Evolutionary conservation across 2,329 filamentous ascomycete genomes (phyloP), one percentile per base, ranked within the genome.

Genomic region (Penicillium fuscoglaucum): DNA sequence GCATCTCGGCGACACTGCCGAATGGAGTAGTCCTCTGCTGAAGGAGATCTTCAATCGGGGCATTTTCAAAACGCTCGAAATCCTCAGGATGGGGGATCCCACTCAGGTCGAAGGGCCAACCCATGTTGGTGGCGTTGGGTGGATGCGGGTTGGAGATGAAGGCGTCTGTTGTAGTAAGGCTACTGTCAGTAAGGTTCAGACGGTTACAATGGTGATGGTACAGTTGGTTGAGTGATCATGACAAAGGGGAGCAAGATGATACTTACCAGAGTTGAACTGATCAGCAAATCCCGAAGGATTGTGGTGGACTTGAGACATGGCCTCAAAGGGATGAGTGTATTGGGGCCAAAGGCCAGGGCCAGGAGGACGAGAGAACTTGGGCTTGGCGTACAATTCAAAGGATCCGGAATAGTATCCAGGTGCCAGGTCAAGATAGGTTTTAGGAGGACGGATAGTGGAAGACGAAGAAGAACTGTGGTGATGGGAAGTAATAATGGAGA

Each of bases 1-100:
- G 39, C 37, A 21, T 28, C 10, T 44, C 46, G 1, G 29, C 4
- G 24, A 29, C 15, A 24, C 46, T 37, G 7, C n/a, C 37, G 8
- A 45, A 51, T 3, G 53, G 53, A 6, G 44, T 51, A 1, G 21
- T 21, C 5, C 6, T 2, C 12, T 2, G 29, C 9, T 56, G 37
- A 2, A 56, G 29, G 0, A 56, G 46, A 0, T 56, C 53, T 6
- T 56, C 46, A 4, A 56, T 44, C 8, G 37, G 24, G 43, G 53
- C 37, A 17, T 12, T 40, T 10, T 54, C 40, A 15, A 47, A 12
- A 2, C 29, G 21, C 12, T 15, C 40, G 2, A 46, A 21, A 1
- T 46, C 51, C 5, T 12, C 24, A 19, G 28, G 6, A 2, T 12
- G 7, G n/a, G 51, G 13, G 29, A 0, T 1, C 17, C 2, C 41